These are phyloP conservation scores for Saccharomyces jurei DNA, from an alignment of 805 yeast genomes.

Conservation along the genomic window DNA sequence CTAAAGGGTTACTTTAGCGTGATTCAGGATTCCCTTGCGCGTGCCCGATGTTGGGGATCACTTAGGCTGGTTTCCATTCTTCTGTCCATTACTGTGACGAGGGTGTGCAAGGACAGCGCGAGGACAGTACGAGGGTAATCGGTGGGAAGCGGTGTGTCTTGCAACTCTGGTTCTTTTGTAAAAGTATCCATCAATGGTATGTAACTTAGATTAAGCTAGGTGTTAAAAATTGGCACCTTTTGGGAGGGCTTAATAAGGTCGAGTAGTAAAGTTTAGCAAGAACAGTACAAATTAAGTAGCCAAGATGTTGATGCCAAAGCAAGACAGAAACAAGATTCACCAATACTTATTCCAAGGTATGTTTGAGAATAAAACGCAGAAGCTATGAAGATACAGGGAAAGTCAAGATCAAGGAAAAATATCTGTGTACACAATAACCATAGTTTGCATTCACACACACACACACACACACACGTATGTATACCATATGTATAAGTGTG, in stretches of 20 bases:
- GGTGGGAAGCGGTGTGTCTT: not conserved
- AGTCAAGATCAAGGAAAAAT: not conserved
- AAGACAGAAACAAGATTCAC: slow-evolving; percentile 99
- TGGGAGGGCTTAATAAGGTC: not conserved
- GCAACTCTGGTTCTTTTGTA: not conserved
- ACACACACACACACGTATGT: not conserved
- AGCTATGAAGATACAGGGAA: not conserved
- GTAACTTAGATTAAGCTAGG: not conserved
- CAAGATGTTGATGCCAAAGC: slow-evolving; percentile 98
- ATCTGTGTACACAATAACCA: not conserved
- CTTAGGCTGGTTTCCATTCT: not conserved
- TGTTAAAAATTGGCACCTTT: not conserved
- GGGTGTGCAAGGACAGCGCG: not conserved
- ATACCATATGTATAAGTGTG: not conserved
- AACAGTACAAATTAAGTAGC: slow-evolving; percentile 23
- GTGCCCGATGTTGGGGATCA: not conserved
- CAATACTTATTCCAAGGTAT: slow-evolving; percentile 96
- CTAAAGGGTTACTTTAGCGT: not conserved
- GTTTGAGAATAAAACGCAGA: slow-evolving; percentile 30
- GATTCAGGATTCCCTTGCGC: not conserved
- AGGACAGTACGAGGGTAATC: not conserved
- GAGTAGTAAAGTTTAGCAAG: slow-evolving; percentile 5
- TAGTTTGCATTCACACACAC: not conserved
- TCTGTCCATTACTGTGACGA: not conserved
- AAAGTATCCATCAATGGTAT: not conserved